These are phyloP conservation scores for Selaginella tamariscina DNA, from an alignment of 75 land plant genomes.

Conservation along the genomic window DNA sequence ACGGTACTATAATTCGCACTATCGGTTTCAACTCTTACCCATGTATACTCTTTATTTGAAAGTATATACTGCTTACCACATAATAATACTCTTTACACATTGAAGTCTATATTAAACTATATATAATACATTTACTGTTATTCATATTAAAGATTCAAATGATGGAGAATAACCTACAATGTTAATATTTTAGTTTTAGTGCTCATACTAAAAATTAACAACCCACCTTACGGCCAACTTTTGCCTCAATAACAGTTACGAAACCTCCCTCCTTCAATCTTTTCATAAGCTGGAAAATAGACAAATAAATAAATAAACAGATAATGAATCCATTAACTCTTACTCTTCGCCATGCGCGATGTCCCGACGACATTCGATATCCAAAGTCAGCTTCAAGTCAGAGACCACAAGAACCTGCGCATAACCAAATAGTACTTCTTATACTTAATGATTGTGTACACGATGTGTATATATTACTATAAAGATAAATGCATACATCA, in stretches of 20 bases:
- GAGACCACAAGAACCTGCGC: conserved; percentile 78
- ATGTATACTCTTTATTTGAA: too few relatives aligned
- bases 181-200: too few relatives aligned
- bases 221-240: conserved; percentile 58
- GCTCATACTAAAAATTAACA: too few relatives aligned
- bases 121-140: too few relatives aligned
- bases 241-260: conserved; percentile 50
- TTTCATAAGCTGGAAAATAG: conserved; percentile 43
- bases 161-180: too few relatives aligned
- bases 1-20: too few relatives aligned
- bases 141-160: background rate
- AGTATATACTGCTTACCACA: too few relatives aligned
- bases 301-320: conserved; percentile 23
- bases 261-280: conserved; percentile 59
- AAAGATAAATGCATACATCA: background rate
- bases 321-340: conserved; percentile 9
- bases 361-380: conserved; percentile 43
- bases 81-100: too few relatives aligned
- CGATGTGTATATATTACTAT: too few relatives aligned
- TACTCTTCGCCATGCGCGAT: conserved; percentile 85
- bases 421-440: conserved; percentile 1
- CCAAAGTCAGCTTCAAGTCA: conserved; percentile 67
- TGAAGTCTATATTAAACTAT: too few relatives aligned
- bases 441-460: background rate
- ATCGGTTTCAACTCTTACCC: too few relatives aligned